These are phyloP conservation scores for Prunus mira DNA, from an alignment of 306 rosid species.

Conservation along the genomic window DNA sequence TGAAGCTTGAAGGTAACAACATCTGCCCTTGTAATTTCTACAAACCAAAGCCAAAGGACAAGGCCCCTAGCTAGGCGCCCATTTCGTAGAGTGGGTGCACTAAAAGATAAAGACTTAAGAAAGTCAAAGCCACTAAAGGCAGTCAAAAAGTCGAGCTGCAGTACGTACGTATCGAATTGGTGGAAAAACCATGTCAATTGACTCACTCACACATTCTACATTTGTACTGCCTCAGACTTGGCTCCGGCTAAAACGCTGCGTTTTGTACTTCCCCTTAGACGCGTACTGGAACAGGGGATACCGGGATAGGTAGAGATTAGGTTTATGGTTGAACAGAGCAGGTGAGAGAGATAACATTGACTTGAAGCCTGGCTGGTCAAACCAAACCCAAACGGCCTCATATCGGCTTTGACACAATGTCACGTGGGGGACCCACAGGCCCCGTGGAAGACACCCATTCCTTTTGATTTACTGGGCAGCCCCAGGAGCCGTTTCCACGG, in stretches of 20 bases:
- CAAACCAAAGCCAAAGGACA: too few relatives aligned
- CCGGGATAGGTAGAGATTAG: not conserved
- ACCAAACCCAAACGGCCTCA: not conserved
- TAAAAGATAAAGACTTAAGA: not conserved
- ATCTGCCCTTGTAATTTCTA: too few relatives aligned
- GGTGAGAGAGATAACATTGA: not conserved
- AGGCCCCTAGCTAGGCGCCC: too few relatives aligned
- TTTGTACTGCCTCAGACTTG: not conserved
- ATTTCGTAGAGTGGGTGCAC: not conserved
- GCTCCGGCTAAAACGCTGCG: not conserved
- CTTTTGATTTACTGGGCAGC: not conserved
- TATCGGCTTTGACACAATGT: not conserved
- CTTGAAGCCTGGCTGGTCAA: not conserved
- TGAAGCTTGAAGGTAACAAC: too few relatives aligned
- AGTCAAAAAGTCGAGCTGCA: not conserved
- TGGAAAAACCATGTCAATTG: not conserved
- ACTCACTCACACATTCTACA: not conserved
- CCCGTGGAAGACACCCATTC: not conserved
- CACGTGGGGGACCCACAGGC: slow-evolving; percentile 1
- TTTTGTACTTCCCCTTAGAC: not conserved
- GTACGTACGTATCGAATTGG: not conserved
- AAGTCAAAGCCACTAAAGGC: not conserved
- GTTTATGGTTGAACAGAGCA: not conserved
- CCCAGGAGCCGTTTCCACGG: not conserved
- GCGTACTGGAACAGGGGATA: not conserved